Conservation (phyloP, 2,329 filamentous ascomycete species). For the Arthrobotrys conoides region DNA sequence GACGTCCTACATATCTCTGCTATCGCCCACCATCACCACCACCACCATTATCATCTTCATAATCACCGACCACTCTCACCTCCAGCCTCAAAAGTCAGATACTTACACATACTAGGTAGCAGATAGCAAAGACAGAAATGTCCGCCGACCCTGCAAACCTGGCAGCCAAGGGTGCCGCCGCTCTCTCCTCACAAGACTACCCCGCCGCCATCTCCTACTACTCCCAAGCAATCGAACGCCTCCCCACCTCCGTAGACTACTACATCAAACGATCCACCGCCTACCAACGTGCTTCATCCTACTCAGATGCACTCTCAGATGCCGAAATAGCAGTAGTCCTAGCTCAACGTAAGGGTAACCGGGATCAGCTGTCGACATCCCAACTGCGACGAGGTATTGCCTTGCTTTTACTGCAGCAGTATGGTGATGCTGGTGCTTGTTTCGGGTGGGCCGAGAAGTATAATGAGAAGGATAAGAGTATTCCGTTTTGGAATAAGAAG, state of each 20-base stretch:
- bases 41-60: too few relatives aligned
- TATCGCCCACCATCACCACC: neutral
- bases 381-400: slow-evolving; percentile 75
- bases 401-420: slow-evolving; percentile 73
- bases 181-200: slow-evolving; percentile 72
- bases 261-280: slow-evolving; percentile 77
- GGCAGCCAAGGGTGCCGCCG: slow-evolving; percentile 70
- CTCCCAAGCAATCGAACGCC: slow-evolving; percentile 71
- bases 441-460: slow-evolving; percentile 72
- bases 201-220: slow-evolving; percentile 72
- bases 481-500: slow-evolving; percentile 63
- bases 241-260: slow-evolving; percentile 75
- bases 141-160: slow-evolving; percentile 60
- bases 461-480: slow-evolving; percentile 69
- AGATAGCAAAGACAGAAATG: slow-evolving; percentile 12
- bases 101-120: neutral
- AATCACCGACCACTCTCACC: neutral
- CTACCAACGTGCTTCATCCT: slow-evolving; percentile 71
- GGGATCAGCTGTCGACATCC: slow-evolving; percentile 75
- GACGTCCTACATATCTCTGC: neutral
- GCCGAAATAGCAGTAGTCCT: slow-evolving; percentile 70
- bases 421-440: slow-evolving; percentile 73
- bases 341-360: slow-evolving; percentile 72
- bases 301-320: slow-evolving; percentile 69
- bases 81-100: neutral